Evolutionary conservation across 306 rosid genomes (phyloP).

Genomic region (Astragalus membranaceus): DNA sequence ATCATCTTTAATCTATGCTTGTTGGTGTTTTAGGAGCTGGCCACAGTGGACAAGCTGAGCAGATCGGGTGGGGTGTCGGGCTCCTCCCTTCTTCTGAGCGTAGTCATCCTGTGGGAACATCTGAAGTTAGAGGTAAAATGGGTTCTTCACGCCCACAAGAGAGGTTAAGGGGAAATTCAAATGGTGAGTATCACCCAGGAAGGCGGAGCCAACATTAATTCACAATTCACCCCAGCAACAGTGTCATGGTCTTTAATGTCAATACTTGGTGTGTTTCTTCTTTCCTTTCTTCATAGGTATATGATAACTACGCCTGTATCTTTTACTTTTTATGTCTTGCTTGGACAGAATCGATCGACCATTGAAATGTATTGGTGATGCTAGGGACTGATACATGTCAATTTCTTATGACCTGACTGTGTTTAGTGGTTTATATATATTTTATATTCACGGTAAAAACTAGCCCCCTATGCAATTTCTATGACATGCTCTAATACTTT

Average conservation of each 20-base stretch:
- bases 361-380: neutral
- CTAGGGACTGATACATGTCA: neutral
- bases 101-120: conserved; percentile 8
- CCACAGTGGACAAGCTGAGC: conserved; percentile 29
- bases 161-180: conserved; percentile 18
- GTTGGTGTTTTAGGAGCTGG: conserved; percentile 36
- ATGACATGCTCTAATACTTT: neutral
- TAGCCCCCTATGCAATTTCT: neutral
- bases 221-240: neutral
- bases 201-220: conserved; percentile 27
- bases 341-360: neutral
- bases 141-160: conserved; percentile 27
- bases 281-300: neutral
- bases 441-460: too few relatives aligned
- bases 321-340: neutral
- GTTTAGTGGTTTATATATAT: neutral
- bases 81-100: conserved; percentile 54
- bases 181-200: conserved; percentile 9
- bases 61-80: conserved; percentile 38
- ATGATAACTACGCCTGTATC: neutral
- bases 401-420: neutral
- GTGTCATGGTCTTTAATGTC: neutral
- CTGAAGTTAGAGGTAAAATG: conserved; percentile 16
- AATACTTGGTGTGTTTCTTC: neutral
- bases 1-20: neutral